Base-by-base conservation (phyloP, 1,139 yeast species). In the Wickerhamomyces sp. region DNA sequence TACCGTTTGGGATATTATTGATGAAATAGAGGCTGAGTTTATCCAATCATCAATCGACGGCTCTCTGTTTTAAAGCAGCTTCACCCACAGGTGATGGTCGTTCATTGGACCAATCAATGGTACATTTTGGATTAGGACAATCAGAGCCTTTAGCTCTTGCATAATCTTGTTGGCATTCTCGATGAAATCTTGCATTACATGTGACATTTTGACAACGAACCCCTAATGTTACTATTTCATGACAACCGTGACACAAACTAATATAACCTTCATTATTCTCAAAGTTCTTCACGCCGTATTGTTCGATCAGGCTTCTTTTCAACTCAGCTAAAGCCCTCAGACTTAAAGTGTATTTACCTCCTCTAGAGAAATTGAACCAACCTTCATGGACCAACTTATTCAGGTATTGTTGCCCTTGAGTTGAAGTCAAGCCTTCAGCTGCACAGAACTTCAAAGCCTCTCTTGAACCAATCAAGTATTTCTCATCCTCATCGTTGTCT, bases 1-100 rank as follows among this genome's bases (percentile, higher is more conserved):
- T 55, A 76, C 86, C 60, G 81, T 79, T 7, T 83, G 84, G 79
- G 99, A 93, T 63, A 59, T 91, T 6, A 60, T 93, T 5, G 97
- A 93, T 62, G 96, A 93, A 64, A 78, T 89, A 0, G 94, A 87
- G 49, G 87, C 81, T 37, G 81, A 77, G 47, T 75, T 37, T 11
- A 44, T 55, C 7, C 49, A 50, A n/a, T 48, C 45, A 15, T 47
- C 54, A 10, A 47, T 47, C 26, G 40, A 43, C 18, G 50, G 36
- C 40, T 46, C 29, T 45, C 18, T 7, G 18, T 29, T 27, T 29
- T 39, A 37, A 32, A 27, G 34, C 41, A 13, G 36, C 39, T 32
- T 49, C 52, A 32, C 55, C 54, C 10, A 50, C 51, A 13, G 18
- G 15, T 26, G 40, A 40, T 7, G 49, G 48, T 29, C 14, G 11